phyloP scores from a whole-genome alignment of 2,329 filamentous ascomycete species.

The Aspergillus brasiliensis region DNA sequence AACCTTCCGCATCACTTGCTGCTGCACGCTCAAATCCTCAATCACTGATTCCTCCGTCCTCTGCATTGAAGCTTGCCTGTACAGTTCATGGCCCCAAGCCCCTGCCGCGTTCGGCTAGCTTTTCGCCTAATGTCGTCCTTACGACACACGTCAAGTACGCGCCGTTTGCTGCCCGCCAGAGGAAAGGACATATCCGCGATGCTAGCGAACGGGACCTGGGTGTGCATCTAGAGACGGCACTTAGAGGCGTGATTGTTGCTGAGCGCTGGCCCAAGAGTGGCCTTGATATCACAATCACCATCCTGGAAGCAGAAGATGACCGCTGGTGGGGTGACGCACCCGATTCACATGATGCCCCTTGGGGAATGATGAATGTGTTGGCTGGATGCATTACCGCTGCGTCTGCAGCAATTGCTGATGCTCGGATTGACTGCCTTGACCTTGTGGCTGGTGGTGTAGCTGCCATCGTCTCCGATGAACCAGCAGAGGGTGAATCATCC shows the following conservation, averaged over 20 bases:
- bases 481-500: conserved; percentile 23
- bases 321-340: conserved; percentile 62
- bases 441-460: conserved; percentile 87
- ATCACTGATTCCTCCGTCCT: conserved; percentile 56
- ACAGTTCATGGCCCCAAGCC: conserved; percentile 92
- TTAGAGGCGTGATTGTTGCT: conserved; percentile 86
- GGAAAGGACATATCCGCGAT: conserved; percentile 85
- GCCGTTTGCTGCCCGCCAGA: conserved; percentile 81
- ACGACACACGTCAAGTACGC: conserved; percentile 96
- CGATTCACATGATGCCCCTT: conserved; percentile 62
- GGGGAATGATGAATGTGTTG: conserved; percentile 89
- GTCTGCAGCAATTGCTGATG: conserved; percentile 88
- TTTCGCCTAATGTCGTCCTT: conserved; percentile 88
- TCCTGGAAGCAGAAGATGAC: conserved; percentile 91
- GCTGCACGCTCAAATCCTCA: conserved; percentile 46
- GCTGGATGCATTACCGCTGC: conserved; percentile 92
- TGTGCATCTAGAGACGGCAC: conserved; percentile 85
- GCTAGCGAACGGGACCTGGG: conserved; percentile 84
- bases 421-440: conserved; percentile 94
- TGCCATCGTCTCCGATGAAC: conserved; percentile 63
- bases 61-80: conserved; percentile 86
- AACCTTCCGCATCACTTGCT: conserved; percentile 51
- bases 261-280: conserved; percentile 98
- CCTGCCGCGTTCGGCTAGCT: conserved; percentile 83
- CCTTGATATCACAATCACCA: conserved; percentile 89